A percentile compares a stretch with the other conserved stretches of the same genome.
These are phyloP conservation scores for Hypholoma fasciculare DNA, from an alignment of 768 basidiomycete species.

Conservation along the genomic window DNA sequence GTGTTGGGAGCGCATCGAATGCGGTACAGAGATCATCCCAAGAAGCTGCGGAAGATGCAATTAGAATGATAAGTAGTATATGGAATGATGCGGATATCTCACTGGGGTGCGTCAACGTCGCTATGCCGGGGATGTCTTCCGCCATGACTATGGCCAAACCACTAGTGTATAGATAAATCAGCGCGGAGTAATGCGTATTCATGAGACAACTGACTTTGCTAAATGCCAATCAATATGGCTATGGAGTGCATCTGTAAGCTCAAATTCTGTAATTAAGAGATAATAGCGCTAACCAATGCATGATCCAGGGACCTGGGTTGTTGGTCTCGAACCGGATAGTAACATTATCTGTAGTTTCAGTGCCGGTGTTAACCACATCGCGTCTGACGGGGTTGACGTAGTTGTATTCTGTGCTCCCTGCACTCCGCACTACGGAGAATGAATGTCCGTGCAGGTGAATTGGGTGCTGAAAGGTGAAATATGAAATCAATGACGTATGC, in stretches of 20 bases:
- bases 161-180: constrained; percentile 10
- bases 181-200: background rate
- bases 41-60: constrained; percentile 6
- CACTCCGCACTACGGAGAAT: constrained; percentile 41
- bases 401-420: constrained; percentile 36
- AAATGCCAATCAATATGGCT: constrained; percentile 50
- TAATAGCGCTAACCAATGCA: constrained; percentile 29
- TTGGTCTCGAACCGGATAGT: constrained; percentile 62
- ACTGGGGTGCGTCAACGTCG: constrained; percentile 20
- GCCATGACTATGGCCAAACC: constrained; percentile 37
- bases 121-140: constrained; percentile 26
- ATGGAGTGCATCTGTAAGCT: background rate
- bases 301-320: constrained; percentile 60
- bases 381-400: constrained; percentile 48
- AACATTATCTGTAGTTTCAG: constrained; percentile 31
- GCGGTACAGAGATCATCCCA: constrained; percentile 21
- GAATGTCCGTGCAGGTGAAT: constrained; percentile 45
- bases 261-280: background rate
- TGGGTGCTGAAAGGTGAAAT: constrained; percentile 28
- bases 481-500: background rate
- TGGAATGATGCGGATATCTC: background rate
- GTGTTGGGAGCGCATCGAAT: constrained; percentile 11
- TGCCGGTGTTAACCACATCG: constrained; percentile 37
- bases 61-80: background rate
- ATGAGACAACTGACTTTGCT: constrained; percentile 26